These are phyloP conservation scores for Mollisiaceae sp. DNA, from an alignment of 2,329 filamentous ascomycete species.

Conservation along the genomic window DNA sequence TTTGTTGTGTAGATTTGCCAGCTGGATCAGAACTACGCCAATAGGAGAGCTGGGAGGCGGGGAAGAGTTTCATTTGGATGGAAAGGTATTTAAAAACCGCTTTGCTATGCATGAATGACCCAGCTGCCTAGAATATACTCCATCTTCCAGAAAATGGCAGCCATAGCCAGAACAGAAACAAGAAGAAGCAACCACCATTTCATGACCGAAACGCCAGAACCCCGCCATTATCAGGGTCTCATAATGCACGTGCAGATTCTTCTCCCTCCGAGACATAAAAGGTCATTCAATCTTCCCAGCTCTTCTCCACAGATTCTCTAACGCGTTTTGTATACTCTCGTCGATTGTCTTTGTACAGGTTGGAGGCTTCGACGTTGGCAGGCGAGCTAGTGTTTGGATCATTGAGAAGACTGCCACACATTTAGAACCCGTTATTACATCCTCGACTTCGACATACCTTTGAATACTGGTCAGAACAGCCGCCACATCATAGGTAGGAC, in stretches of 20 bases:
- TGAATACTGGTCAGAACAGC: constrained; percentile 97
- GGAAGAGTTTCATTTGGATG: constrained; percentile 10
- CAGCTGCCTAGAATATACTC: constrained; percentile 23
- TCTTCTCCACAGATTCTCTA: constrained; percentile 97
- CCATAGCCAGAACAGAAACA: constrained; percentile 9
- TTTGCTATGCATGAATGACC: constrained; percentile 31
- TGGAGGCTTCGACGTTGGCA: constrained; percentile 96
- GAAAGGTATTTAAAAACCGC: constrained; percentile 22
- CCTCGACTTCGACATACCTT: constrained; percentile 63
- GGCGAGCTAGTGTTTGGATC: constrained; percentile 98
- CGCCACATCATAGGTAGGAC: constrained; percentile 96
- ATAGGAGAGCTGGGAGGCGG: not conserved
- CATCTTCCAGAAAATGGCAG: constrained; percentile 13
- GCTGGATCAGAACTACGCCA: not conserved
- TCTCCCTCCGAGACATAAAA: not conserved
- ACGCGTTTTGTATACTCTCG: constrained; percentile 97
- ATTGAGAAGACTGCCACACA: constrained; percentile 76
- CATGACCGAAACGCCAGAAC: constrained; percentile 32
- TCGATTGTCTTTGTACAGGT: constrained; percentile 97
- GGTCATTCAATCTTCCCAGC: constrained; percentile 82
- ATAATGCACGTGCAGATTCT: constrained; percentile 23
- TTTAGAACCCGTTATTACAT: constrained; percentile 39
- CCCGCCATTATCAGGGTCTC: constrained; percentile 28
- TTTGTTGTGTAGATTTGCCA: constrained; percentile 7
- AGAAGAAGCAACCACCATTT: constrained; percentile 15